These are phyloP conservation scores for Xylaria sp. DNA, from an alignment of 2,329 filamentous ascomycete species.

Conservation along the genomic window DNA sequence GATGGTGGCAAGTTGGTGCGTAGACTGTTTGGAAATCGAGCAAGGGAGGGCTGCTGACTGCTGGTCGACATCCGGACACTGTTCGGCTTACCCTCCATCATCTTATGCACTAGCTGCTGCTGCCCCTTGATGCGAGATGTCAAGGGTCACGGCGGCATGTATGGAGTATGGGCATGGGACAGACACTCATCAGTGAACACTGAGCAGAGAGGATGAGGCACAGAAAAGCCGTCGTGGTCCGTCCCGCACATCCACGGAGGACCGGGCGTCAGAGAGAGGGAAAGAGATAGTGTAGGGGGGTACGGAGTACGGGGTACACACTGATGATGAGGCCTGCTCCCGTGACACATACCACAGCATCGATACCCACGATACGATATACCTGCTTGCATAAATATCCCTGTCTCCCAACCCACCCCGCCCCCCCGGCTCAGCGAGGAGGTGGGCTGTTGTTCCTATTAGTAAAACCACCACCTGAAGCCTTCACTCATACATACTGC, in stretches of 20 bases:
- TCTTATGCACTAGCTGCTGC: background rate
- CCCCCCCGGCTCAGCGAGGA: constrained; percentile 18
- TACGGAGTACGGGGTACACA: background rate
- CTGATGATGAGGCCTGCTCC: background rate
- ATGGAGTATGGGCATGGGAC: background rate
- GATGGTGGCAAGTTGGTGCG: background rate
- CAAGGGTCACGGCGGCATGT: background rate
- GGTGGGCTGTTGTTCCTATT: constrained; percentile 16
- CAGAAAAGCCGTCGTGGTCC: background rate
- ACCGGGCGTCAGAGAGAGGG: background rate
- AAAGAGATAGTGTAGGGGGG: too few relatives aligned
- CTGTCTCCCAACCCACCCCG: constrained; percentile 9
- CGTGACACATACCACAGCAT: background rate
- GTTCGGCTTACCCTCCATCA: background rate
- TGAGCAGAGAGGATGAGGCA: background rate
- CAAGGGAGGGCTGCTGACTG: background rate
- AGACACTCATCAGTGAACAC: background rate
- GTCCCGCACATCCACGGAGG: background rate
- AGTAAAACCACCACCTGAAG: constrained; percentile 14
- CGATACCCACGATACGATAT: background rate
- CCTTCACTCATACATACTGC: constrained; percentile 6
- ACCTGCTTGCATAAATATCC: constrained; percentile 12
- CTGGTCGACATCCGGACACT: background rate
- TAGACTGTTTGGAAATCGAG: background rate
- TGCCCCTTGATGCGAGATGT: background rate